Conservation (phyloP, 1,284 basidiomycete genomes). For the Puccinia coronata region DNA sequence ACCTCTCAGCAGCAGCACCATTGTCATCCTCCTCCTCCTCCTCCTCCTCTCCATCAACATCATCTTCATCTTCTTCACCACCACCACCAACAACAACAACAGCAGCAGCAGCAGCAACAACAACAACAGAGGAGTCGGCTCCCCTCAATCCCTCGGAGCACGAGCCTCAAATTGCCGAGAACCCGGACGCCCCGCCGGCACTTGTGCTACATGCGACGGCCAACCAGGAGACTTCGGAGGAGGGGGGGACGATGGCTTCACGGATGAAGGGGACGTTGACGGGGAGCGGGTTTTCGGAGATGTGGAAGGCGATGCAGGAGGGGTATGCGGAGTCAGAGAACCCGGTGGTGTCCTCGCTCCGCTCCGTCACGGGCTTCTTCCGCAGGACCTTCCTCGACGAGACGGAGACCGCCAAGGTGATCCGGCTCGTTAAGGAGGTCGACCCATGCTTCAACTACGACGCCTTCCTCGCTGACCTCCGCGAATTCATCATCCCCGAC, state of each 20-base stretch:
- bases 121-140: too few relatives aligned
- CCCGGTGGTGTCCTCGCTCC: constrained; percentile 76
- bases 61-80: neutral
- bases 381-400: constrained; percentile 85
- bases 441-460: constrained; percentile 87
- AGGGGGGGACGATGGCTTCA: constrained; percentile 65
- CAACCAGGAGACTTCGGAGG: constrained; percentile 67
- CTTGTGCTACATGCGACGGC: constrained; percentile 80
- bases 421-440: constrained; percentile 77
- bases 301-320: constrained; percentile 61
- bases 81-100: constrained; percentile 52
- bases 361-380: constrained; percentile 79
- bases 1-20: neutral
- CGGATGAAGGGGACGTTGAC: constrained; percentile 64
- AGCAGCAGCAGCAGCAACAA: constrained; percentile 53
- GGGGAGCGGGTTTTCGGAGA: constrained; percentile 52
- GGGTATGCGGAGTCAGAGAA: constrained; percentile 92
- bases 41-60: neutral
- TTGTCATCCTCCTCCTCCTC: constrained; percentile 10
- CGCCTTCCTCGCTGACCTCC: constrained; percentile 80
- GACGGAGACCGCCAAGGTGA: constrained; percentile 94
- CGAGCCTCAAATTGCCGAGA: constrained; percentile 60
- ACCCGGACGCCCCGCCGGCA: constrained; percentile 74
- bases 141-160: too few relatives aligned
- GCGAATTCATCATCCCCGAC: constrained; percentile 97